Percentiles rank a stretch among this genome's conserved stretches.
Evolutionary conservation across 1,284 basidiomycete species (phyloP).

Genomic region (Psilocybe mexicana): DNA sequence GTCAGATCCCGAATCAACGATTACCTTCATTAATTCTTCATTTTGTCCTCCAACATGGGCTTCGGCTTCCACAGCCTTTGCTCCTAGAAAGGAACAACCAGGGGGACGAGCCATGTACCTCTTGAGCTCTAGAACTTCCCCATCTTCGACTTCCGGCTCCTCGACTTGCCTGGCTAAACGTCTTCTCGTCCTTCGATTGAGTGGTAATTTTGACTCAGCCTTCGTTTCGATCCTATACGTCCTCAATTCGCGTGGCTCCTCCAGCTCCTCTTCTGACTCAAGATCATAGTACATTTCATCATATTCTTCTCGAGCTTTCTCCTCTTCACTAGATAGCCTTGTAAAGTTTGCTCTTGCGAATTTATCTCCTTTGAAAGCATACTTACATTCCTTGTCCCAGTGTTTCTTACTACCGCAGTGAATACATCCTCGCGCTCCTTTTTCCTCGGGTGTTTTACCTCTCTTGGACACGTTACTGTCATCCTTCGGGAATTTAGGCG

Average conservation of each 20-base stretch:
- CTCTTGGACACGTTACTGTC: slow-evolving; percentile 28
- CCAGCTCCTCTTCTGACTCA: not conserved
- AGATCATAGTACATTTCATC: slow-evolving; percentile 16
- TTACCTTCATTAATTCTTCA: too few species aligned
- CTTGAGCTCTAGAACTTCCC: not conserved
- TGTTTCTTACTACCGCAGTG: slow-evolving; percentile 38
- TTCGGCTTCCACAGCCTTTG: slow-evolving; percentile 24
- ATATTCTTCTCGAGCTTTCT: slow-evolving; percentile 10
- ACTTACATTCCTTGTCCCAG: slow-evolving; percentile 31
- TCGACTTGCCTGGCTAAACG: too few species aligned
- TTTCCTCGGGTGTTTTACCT: slow-evolving; percentile 26
- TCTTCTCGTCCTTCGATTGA: too few species aligned
- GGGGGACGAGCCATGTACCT: slow-evolving; percentile 28
- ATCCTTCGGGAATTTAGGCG: slow-evolving; percentile 28
- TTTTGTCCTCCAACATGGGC: slow-evolving; percentile 14
- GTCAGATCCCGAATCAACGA: too few species aligned
- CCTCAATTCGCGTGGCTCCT: not conserved
- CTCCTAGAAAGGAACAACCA: slow-evolving; percentile 29
- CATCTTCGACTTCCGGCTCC: too few species aligned
- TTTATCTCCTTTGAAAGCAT: slow-evolving; percentile 20
- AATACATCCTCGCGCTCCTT: slow-evolving; percentile 33
- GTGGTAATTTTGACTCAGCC: too few species aligned
- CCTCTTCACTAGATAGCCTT: not conserved
- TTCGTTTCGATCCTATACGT: too few species aligned
- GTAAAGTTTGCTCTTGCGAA: slow-evolving; percentile 20